These are phyloP conservation scores for Geranomyces variabilis DNA, from an alignment of 192 early-diverging fungal species.

Conservation along the genomic window DNA sequence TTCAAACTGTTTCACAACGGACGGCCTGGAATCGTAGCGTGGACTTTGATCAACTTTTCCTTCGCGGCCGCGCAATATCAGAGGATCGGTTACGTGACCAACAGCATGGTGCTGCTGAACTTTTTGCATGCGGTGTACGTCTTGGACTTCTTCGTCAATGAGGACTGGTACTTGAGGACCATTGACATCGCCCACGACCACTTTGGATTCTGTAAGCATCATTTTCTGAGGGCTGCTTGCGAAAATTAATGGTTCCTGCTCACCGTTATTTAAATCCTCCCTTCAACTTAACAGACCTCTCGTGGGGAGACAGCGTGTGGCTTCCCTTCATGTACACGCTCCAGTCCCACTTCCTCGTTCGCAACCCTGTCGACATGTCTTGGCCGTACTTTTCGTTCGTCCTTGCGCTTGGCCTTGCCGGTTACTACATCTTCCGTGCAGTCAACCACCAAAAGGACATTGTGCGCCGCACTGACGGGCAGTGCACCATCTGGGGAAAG, in stretches of 20 bases:
- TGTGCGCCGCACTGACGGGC: constrained; percentile 68
- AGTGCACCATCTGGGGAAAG: constrained; percentile 78
- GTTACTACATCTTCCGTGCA: constrained; percentile 80
- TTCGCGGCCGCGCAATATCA: constrained; percentile 79
- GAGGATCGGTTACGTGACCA: constrained; percentile 74
- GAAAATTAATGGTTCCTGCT: too few relatives aligned
- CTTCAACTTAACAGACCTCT: constrained; percentile 58
- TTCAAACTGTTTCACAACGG: constrained; percentile 87
- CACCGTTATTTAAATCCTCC: too few relatives aligned
- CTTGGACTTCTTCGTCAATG: constrained; percentile 79
- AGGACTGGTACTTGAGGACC: constrained; percentile 83
- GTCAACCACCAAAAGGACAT: constrained; percentile 83
- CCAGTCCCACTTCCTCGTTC: constrained; percentile 77
- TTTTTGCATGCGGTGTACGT: constrained; percentile 75
- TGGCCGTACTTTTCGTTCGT: constrained; percentile 54
- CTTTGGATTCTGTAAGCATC: constrained; percentile 71
- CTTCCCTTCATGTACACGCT: constrained; percentile 83
- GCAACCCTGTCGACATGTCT: constrained; percentile 71
- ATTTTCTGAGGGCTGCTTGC: too few relatives aligned
- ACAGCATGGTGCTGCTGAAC: constrained; percentile 80
- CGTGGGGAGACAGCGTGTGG: constrained; percentile 83
- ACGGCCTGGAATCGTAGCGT: constrained; percentile 81
- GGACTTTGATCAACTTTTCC: constrained; percentile 78
- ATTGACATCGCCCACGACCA: constrained; percentile 86
- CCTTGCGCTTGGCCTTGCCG: constrained; percentile 58